Conservation (phyloP, 768 basidiomycete genomes). For the Pulveroboletus sp. region DNA sequence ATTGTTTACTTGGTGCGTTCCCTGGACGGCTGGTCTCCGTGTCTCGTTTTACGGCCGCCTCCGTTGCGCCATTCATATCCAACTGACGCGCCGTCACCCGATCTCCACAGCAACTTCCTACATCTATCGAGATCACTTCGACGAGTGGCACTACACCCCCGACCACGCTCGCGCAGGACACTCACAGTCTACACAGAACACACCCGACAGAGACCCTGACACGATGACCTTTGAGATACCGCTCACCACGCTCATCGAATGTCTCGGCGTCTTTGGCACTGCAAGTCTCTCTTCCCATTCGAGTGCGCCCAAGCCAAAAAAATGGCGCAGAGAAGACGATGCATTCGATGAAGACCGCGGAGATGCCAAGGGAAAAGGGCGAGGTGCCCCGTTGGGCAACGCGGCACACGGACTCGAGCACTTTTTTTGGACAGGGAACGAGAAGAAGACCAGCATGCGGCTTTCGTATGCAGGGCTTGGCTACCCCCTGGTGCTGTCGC, state of each 20-base stretch:
- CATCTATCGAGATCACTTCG: constrained; percentile 72
- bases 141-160: constrained; percentile 66
- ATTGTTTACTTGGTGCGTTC: constrained; percentile 67
- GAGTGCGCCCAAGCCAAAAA: constrained; percentile 38
- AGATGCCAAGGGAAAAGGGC: constrained; percentile 32
- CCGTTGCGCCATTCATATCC: not conserved
- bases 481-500: constrained; percentile 67
- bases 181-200: constrained; percentile 18
- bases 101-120: constrained; percentile 70
- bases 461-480: constrained; percentile 78
- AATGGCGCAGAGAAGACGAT: constrained; percentile 45
- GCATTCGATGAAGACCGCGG: constrained; percentile 38
- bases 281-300: constrained; percentile 39
- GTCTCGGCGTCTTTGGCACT: constrained; percentile 90
- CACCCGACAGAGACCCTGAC: constrained; percentile 10
- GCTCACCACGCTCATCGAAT: constrained; percentile 79
- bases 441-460: constrained; percentile 78
- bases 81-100: not conserved
- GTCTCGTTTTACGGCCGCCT: not conserved
- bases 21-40: constrained; percentile 1
- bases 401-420: constrained; percentile 45
- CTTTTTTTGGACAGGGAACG: constrained; percentile 46
- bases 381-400: constrained; percentile 5
- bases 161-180: constrained; percentile 28
- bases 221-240: constrained; percentile 71